phyloP scores from a whole-genome alignment of 2,329 filamentous ascomycete species.

The Xylaria arbuscula region DNA sequence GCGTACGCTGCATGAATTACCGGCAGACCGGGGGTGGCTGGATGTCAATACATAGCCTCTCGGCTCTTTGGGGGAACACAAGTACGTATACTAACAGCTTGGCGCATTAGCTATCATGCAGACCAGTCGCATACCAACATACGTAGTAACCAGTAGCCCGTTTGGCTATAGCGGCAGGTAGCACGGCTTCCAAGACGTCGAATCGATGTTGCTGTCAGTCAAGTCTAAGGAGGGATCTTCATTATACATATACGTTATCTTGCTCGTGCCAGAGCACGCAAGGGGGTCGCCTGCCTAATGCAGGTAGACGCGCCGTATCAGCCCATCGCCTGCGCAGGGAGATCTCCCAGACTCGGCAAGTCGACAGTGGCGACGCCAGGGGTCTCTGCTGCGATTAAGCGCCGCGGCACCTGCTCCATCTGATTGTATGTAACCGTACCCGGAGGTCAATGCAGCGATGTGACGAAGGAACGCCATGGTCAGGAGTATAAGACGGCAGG shows the following conservation, averaged over 20 bases:
- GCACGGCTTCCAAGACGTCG: neutral
- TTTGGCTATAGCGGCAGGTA: neutral
- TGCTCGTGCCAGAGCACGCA: constrained; percentile 13
- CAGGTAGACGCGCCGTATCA: constrained; percentile 38
- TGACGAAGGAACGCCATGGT: constrained; percentile 11
- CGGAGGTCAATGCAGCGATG: constrained; percentile 12
- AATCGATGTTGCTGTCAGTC: neutral
- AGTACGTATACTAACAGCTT: constrained; percentile 9
- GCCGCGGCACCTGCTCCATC: constrained; percentile 15
- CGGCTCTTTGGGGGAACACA: constrained; percentile 19
- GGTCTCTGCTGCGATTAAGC: constrained; percentile 35
- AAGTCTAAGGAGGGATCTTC: constrained; percentile 2
- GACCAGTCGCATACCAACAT: neutral
- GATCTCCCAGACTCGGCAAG: constrained; percentile 47
- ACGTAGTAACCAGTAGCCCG: neutral
- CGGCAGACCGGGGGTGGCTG: too few relatives aligned
- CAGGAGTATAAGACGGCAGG: constrained; percentile 29
- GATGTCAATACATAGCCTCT: constrained; percentile 1
- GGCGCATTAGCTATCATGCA: neutral
- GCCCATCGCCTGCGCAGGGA: constrained; percentile 41
- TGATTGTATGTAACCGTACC: constrained; percentile 24
- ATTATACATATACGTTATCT: constrained; percentile 27
- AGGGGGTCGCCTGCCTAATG: constrained; percentile 42
- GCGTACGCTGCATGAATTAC: neutral
- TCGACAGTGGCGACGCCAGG: constrained; percentile 36